Conservation (phyloP, 2,329 filamentous ascomycete genomes). For the Byssochlamys sp. region DNA sequence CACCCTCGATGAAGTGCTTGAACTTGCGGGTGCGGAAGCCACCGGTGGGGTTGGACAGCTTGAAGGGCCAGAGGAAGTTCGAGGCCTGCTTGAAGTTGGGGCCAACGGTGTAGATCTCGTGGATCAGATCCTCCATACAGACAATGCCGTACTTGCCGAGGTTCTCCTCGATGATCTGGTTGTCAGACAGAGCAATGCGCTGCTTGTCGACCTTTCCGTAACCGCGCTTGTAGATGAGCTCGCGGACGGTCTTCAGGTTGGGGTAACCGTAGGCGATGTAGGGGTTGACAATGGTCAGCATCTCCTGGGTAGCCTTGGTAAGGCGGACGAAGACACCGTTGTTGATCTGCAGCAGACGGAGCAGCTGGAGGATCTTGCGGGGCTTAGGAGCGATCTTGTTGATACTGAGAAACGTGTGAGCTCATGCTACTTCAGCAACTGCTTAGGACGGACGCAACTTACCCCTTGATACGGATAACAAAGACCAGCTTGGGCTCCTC, state of each 20-base stretch:
- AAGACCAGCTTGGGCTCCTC: conserved; percentile 96
- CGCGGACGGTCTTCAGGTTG: conserved; percentile 97
- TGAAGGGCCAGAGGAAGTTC: conserved; percentile 99
- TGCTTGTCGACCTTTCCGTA: conserved; percentile 99
- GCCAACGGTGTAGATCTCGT: conserved; percentile 97
- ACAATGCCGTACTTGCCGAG: conserved; percentile 98
- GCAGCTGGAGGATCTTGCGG: conserved; percentile 98
- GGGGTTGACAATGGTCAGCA: conserved; percentile 96
- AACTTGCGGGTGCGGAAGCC: conserved; percentile 96
- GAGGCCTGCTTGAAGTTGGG: conserved; percentile 99
- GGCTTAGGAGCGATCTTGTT: conserved; percentile 99
- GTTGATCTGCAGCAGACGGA: conserved; percentile 99
- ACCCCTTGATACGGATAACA: conserved; percentile 97
- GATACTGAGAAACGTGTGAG: conserved; percentile 57
- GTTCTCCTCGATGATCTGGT: conserved; percentile 90
- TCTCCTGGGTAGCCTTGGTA: conserved; percentile 95
- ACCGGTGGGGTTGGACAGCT: conserved; percentile 95
- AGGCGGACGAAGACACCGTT: conserved; percentile 96
- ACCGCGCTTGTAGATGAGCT: conserved; percentile 99
- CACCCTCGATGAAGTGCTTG: conserved; percentile 97
- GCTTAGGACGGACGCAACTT: conserved; percentile 23
- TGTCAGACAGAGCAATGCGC: conserved; percentile 91
- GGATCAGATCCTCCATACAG: conserved; percentile 97
- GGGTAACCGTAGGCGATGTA: conserved; percentile 99
- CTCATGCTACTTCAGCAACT: background rate